Evolutionary conservation across 2,329 filamentous ascomycete species (phyloP).

Genomic region (Pestalotiopsis sp.): DNA sequence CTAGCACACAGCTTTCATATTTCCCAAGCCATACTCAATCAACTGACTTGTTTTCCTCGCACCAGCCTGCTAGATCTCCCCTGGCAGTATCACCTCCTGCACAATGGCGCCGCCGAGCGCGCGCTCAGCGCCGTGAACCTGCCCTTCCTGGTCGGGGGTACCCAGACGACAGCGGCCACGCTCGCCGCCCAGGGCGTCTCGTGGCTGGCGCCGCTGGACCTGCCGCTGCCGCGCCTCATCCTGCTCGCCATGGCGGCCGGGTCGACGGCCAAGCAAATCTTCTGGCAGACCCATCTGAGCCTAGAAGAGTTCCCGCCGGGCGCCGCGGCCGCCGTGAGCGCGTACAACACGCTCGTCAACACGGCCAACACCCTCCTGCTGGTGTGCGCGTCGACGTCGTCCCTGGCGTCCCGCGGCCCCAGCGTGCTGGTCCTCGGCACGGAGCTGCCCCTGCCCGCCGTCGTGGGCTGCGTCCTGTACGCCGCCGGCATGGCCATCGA

Average conservation of each 20-base stretch:
- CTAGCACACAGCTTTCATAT: background rate
- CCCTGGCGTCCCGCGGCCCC: conserved; percentile 27
- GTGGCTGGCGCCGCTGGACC: conserved; percentile 18
- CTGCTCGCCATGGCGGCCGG: conserved; percentile 57
- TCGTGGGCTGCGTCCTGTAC: conserved; percentile 53
- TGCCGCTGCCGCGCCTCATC: conserved; percentile 43
- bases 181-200: conserved; percentile 6
- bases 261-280: conserved; percentile 57
- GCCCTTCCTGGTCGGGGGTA: background rate
- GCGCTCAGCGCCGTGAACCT: conserved; percentile 9
- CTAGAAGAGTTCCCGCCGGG: conserved; percentile 51
- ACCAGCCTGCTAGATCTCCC: conserved; percentile 30
- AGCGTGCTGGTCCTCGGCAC: conserved; percentile 22
- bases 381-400: conserved; percentile 49
- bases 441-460: conserved; percentile 23
- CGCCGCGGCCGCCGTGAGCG: conserved; percentile 44
- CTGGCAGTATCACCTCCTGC: conserved; percentile 47
- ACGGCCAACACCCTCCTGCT: conserved; percentile 58
- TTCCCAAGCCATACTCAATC: background rate
- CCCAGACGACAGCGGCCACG: background rate
- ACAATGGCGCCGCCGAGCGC: conserved; percentile 15
- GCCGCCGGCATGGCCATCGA: conserved; percentile 55
- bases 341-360: conserved; percentile 60
- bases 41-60: background rate
- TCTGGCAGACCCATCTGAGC: conserved; percentile 50